A percentile compares a stretch with the other conserved stretches of the same genome.
Evolutionary conservation across 768 basidiomycete genomes (phyloP).

Genomic region (Mycena vitilis): DNA sequence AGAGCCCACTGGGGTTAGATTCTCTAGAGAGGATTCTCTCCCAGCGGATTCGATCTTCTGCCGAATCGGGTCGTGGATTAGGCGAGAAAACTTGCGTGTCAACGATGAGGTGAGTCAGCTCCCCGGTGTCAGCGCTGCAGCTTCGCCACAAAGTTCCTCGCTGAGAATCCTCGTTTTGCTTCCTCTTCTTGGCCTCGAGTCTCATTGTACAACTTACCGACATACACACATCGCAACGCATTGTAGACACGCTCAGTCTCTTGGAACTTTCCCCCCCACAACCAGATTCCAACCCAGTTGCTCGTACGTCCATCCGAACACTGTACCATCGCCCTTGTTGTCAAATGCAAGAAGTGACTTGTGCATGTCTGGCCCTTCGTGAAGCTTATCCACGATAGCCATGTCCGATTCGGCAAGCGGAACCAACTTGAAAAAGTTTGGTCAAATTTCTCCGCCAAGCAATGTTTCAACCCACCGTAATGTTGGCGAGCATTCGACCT

Average conservation of each 20-base stretch:
- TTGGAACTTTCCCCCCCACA: conserved; percentile 44
- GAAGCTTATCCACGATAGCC: conserved; percentile 52
- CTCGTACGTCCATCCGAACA: conserved; percentile 59
- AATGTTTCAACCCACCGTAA: conserved; percentile 47
- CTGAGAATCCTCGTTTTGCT: too few species aligned
- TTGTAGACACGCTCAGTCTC: not conserved
- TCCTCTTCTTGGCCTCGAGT: too few species aligned
- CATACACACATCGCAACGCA: too few species aligned
- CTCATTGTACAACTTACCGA: too few species aligned
- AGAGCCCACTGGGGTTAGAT: too few species aligned
- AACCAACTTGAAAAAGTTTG: conserved; percentile 45
- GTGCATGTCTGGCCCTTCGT: conserved; percentile 55
- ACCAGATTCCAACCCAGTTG: conserved; percentile 56
- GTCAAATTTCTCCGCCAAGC: conserved; percentile 40
- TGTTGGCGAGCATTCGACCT: conserved; percentile 62
- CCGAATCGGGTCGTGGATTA: too few species aligned
- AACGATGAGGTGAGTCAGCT: too few species aligned
- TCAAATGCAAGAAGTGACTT: conserved; percentile 40
- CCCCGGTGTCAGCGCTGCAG: too few species aligned
- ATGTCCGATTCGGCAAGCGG: conserved; percentile 52
- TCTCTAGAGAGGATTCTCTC: too few species aligned
- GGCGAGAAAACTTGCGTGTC: too few species aligned
- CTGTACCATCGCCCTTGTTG: conserved; percentile 31
- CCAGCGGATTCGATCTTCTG: too few species aligned
- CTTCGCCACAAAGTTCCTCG: too few species aligned